Conservation (phyloP, 306 rosid species). For the Astragalus glycyphyllos region DNA sequence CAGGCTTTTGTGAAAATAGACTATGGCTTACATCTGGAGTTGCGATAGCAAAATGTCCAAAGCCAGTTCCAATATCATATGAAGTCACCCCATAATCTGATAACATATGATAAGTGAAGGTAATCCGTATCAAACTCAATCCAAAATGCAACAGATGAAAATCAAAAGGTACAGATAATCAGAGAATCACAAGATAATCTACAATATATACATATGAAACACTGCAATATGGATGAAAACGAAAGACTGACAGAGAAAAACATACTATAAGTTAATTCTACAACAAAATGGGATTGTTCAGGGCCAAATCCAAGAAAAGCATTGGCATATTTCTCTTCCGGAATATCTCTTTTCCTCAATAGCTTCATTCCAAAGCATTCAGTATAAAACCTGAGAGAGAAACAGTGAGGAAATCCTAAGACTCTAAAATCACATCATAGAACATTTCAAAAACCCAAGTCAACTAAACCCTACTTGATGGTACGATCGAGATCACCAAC, state of each 20-base stretch:
- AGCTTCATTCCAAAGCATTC: constrained; percentile 89
- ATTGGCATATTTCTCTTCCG: constrained; percentile 88
- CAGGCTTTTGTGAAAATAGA: constrained; percentile 15
- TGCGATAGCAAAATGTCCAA: constrained; percentile 91
- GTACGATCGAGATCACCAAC: constrained; percentile 98
- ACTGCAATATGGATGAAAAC: constrained; percentile 17
- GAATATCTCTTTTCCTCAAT: constrained; percentile 80
- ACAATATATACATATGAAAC: constrained; percentile 4
- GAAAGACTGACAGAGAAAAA: constrained; percentile 35
- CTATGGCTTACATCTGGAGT: constrained; percentile 75
- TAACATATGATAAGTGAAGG: constrained; percentile 22
- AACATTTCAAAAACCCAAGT: constrained; percentile 17
- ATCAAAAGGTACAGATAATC: constrained; percentile 5
- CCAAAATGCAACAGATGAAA: constrained; percentile 1
- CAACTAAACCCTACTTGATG: constrained; percentile 64
- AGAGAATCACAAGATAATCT: constrained; percentile 8
- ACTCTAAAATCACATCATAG: constrained; percentile 26
- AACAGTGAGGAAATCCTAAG: background rate
- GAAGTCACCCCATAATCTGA: constrained; percentile 85
- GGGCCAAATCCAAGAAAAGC: constrained; percentile 95
- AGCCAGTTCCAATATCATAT: constrained; percentile 92
- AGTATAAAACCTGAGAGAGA: constrained; percentile 75
- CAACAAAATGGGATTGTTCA: constrained; percentile 76
- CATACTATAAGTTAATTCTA: constrained; percentile 93
- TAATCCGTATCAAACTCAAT: constrained; percentile 37